Evolutionary conservation across 2,329 filamentous ascomycete genomes (phyloP).

Genomic region (Fusarium equiseti): DNA sequence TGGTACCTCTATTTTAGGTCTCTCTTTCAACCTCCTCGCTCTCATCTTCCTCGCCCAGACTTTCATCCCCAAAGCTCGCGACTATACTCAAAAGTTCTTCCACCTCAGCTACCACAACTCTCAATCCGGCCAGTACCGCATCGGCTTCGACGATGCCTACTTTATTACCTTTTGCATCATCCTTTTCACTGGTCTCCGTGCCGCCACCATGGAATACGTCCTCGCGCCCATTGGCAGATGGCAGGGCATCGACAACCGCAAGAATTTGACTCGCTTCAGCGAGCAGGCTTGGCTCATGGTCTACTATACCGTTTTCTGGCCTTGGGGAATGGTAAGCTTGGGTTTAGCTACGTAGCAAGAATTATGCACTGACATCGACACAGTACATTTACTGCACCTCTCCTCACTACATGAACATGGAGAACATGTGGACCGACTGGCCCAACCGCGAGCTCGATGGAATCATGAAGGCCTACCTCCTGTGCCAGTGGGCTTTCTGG

Average conservation of each 20-base stretch:
- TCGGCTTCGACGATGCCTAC: conserved; percentile 84
- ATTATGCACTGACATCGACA: conserved; percentile 17
- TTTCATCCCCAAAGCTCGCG: conserved; percentile 82
- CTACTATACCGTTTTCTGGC: conserved; percentile 87
- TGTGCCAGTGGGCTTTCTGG: conserved; percentile 93
- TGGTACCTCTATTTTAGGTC: conserved; percentile 60
- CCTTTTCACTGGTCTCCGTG: conserved; percentile 87
- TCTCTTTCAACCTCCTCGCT: conserved; percentile 87
- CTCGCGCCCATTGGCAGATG: conserved; percentile 80
- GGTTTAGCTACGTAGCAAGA: background rate
- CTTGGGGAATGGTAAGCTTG: conserved; percentile 79
- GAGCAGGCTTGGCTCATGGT: conserved; percentile 94
- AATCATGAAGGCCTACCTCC: conserved; percentile 87
- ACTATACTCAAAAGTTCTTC: conserved; percentile 89
- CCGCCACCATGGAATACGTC: conserved; percentile 87
- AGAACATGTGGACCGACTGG: conserved; percentile 86
- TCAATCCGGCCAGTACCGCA: conserved; percentile 75
- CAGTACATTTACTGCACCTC: conserved; percentile 86
- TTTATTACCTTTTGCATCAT: conserved; percentile 85
- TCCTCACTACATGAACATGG: conserved; percentile 80
- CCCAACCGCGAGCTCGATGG: conserved; percentile 80
- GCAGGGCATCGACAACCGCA: conserved; percentile 79
- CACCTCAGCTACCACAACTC: conserved; percentile 85
- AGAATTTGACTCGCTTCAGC: conserved; percentile 84
- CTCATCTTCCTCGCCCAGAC: conserved; percentile 85